phyloP scores from a whole-genome alignment of 1,284 basidiomycete species.

The Microbotryomycetes sp. region DNA sequence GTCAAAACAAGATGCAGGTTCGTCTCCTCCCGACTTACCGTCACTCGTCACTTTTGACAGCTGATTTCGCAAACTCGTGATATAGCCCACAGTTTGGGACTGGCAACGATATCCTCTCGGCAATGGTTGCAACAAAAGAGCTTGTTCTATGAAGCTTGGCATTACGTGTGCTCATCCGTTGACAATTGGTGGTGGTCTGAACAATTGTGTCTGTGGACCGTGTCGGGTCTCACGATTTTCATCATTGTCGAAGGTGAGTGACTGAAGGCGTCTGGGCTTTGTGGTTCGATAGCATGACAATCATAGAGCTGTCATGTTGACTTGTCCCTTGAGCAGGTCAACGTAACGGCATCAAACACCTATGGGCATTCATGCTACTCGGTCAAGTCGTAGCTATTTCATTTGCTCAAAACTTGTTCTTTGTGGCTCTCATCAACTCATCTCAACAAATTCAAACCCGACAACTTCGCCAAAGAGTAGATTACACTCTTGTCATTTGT shows the following conservation, averaged over 20 bases:
- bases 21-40: slow-evolving; percentile 42
- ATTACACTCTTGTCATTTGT: background rate
- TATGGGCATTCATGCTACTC: slow-evolving; percentile 66
- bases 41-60: slow-evolving; percentile 30
- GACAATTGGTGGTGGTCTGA: slow-evolving; percentile 69
- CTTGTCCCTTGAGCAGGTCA: slow-evolving; percentile 41
- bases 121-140: slow-evolving; percentile 57
- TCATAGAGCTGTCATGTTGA: background rate
- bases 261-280: background rate
- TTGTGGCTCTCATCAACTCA: slow-evolving; percentile 49
- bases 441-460: slow-evolving; percentile 23
- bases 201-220: slow-evolving; percentile 63
- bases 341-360: slow-evolving; percentile 50
- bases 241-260: slow-evolving; percentile 54
- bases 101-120: too few species aligned
- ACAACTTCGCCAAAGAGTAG: slow-evolving; percentile 12
- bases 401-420: slow-evolving; percentile 61
- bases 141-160: slow-evolving; percentile 61
- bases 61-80: too few species aligned
- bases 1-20: slow-evolving; percentile 34
- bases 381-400: slow-evolving; percentile 68
- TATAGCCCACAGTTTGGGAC: too few species aligned
- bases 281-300: background rate
- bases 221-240: slow-evolving; percentile 57
- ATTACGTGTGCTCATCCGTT: slow-evolving; percentile 48